A percentile compares a stretch with the other conserved stretches of the same genome.
phyloP scores from a whole-genome alignment of 1,284 basidiomycete genomes.

The Xerocomus nothofagi region DNA sequence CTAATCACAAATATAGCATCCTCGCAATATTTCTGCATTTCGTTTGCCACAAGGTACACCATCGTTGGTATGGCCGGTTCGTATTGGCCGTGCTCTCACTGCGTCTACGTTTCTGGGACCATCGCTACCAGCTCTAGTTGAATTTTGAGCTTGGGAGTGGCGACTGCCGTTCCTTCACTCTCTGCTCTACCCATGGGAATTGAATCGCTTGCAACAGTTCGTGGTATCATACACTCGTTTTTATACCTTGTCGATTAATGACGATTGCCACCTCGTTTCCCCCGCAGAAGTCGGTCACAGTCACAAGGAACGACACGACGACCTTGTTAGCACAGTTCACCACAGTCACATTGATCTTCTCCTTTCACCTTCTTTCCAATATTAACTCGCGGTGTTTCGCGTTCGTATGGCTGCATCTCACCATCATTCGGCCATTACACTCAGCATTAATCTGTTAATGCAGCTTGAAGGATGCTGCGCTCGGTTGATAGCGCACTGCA shows the following conservation, averaged over 20 bases:
- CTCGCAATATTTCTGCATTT: background rate
- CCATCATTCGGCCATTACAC: conserved; percentile 1
- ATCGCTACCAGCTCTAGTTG: background rate
- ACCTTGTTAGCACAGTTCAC: background rate
- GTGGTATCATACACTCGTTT: background rate
- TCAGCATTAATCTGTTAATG: conserved; percentile 14
- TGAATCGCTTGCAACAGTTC: background rate
- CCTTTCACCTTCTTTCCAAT: background rate
- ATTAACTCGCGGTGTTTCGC: background rate
- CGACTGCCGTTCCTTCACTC: background rate
- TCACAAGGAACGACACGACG: background rate
- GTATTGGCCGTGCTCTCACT: background rate
- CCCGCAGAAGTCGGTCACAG: background rate
- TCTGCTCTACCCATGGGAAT: background rate
- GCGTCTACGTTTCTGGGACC: background rate
- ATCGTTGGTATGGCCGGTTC: background rate
- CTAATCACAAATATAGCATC: background rate
- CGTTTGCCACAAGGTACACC: conserved; percentile 8
- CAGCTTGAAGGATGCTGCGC: conserved; percentile 2
- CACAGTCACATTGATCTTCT: no score
- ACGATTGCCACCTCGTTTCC: background rate
- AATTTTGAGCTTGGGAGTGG: background rate
- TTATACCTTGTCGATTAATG: background rate
- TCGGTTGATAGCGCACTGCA: conserved; percentile 10
- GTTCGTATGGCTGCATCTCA: conserved; percentile 7